Percentiles rank a stretch among this genome's conserved stretches.
Conservation (phyloP, 176 grass and related monocot species). For the Puya raimondii region DNA sequence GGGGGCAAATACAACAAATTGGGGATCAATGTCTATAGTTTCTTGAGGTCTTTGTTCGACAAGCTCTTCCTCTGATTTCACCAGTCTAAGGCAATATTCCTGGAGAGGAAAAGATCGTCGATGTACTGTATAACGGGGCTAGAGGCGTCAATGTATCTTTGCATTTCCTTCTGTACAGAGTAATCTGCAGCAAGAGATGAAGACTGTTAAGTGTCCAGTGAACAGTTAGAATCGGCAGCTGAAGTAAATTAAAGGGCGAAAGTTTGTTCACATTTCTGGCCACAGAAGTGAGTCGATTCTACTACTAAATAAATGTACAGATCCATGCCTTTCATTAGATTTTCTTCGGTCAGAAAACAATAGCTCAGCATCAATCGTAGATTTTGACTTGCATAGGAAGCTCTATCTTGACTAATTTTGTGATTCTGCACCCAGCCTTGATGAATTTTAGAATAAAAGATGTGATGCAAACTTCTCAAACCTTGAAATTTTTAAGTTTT, state of each 20-base stretch:
- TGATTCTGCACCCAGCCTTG: too few relatives aligned
- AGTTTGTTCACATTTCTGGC: not conserved
- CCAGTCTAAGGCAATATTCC: slow-evolving; percentile 89
- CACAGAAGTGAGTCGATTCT: too few relatives aligned
- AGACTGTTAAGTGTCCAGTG: not conserved
- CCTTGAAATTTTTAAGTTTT: too few relatives aligned
- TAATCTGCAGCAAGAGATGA: slow-evolving; percentile 42
- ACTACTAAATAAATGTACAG: too few relatives aligned
- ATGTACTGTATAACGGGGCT: slow-evolving; percentile 86
- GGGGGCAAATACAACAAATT: not conserved
- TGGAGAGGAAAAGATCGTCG: slow-evolving; percentile 83
- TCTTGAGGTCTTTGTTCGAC: not conserved
- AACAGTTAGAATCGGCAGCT: not conserved
- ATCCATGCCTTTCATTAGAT: too few relatives aligned
- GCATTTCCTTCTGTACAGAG: slow-evolving; percentile 83
- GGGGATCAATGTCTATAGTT: not conserved
- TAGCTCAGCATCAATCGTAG: too few relatives aligned
- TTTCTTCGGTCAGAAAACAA: too few relatives aligned
- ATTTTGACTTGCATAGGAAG: too few relatives aligned
- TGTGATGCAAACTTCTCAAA: too few relatives aligned
- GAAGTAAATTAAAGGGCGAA: not conserved
- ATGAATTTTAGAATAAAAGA: too few relatives aligned
- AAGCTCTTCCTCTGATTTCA: slow-evolving; percentile 25
- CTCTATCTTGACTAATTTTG: too few relatives aligned
- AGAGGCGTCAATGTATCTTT: slow-evolving; percentile 79